phyloP scores from a whole-genome alignment of 805 yeast genomes.

The Blastobotrys peoriensis region DNA sequence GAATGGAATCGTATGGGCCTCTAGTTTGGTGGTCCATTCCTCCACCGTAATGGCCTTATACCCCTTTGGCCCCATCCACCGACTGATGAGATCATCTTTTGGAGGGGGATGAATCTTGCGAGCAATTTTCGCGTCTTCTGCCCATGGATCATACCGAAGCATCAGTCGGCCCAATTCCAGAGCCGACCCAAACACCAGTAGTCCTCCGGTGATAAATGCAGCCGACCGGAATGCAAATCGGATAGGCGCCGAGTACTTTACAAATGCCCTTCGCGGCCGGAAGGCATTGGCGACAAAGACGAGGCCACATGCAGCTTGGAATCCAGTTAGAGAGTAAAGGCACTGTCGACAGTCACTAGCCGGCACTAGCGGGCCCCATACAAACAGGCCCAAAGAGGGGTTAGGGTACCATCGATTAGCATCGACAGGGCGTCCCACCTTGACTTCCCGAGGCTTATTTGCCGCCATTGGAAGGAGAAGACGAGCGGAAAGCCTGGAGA shows the following conservation, averaged over 20 bases:
- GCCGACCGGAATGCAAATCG: constrained; percentile 24
- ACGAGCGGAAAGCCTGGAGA: too few species aligned
- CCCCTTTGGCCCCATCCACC: constrained; percentile 65
- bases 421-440: constrained; percentile 1
- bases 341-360: constrained; percentile 60
- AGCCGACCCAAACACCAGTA: constrained; percentile 47
- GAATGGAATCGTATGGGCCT: constrained; percentile 3
- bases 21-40: constrained; percentile 26
- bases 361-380: constrained; percentile 72
- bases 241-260: neutral
- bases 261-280: constrained; percentile 3
- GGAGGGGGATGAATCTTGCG: constrained; percentile 34
- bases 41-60: constrained; percentile 43
- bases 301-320: constrained; percentile 38
- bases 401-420: constrained; percentile 18
- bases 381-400: constrained; percentile 53
- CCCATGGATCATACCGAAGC: constrained; percentile 57
- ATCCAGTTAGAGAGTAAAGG: constrained; percentile 43
- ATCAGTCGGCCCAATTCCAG: constrained; percentile 50
- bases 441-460: too few species aligned
- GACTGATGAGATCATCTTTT: constrained; percentile 22
- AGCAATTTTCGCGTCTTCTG: constrained; percentile 54
- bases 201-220: constrained; percentile 39
- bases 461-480: too few species aligned
- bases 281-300: constrained; percentile 19